A percentile compares a stretch with the other conserved stretches of the same genome.
Evolutionary conservation across 805 yeast genomes (phyloP).

Genomic region (Candida ponderosae): DNA sequence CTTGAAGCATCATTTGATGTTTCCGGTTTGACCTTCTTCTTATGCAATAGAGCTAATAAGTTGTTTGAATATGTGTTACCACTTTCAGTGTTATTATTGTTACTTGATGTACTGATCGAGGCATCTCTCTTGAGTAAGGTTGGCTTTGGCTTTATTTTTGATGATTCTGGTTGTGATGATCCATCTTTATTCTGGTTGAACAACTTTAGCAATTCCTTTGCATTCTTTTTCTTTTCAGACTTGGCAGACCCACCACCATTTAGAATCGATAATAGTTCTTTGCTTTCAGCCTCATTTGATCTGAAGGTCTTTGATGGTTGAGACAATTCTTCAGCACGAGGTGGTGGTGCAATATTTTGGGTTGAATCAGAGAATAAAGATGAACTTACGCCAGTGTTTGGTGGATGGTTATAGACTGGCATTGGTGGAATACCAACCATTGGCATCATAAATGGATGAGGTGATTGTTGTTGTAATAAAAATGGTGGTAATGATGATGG

Average conservation of each 20-base stretch:
- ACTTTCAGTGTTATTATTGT: background rate
- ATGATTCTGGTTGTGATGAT: background rate
- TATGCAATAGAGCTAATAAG: conserved; percentile 12
- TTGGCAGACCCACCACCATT: conserved; percentile 15
- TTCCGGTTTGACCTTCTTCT: conserved; percentile 2
- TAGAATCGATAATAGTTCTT: conserved; percentile 36
- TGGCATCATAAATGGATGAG: background rate
- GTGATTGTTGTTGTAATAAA: background rate
- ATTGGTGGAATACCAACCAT: conserved; percentile 3
- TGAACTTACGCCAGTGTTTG: conserved; percentile 4
- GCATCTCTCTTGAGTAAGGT: conserved; percentile 2
- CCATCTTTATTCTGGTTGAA: conserved; percentile 6
- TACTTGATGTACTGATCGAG: background rate
- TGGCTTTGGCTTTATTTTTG: conserved; percentile 2
- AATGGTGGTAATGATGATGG: conserved; percentile 3
- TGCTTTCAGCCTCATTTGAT: conserved; percentile 26
- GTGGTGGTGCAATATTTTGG: conserved; percentile 19
- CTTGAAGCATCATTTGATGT: conserved; percentile 8
- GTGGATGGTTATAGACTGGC: conserved; percentile 6
- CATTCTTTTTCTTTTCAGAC: conserved; percentile 2
- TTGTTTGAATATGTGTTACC: conserved; percentile 11
- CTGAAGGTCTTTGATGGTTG: conserved; percentile 23
- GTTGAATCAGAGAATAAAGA: conserved; percentile 6
- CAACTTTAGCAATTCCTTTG: conserved; percentile 8
- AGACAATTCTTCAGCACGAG: conserved; percentile 31